These are phyloP conservation scores for Cladosporium sp. DNA, from an alignment of 2,329 filamentous ascomycete species.

Conservation along the genomic window DNA sequence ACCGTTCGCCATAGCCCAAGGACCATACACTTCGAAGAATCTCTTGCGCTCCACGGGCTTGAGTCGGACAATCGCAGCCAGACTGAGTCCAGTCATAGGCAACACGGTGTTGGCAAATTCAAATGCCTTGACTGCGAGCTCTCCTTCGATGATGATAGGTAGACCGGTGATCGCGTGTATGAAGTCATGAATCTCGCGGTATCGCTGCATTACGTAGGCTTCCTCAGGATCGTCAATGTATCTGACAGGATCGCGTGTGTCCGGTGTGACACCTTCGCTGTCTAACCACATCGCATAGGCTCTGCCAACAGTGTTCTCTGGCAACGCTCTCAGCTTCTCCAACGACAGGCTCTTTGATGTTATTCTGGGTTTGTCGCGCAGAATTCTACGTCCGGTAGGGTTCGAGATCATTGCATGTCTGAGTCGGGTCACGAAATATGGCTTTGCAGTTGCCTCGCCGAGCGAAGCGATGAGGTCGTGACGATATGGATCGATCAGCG, in stretches of 20 bases:
- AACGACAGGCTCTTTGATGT: conserved; percentile 69
- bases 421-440: conserved; percentile 90
- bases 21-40: conserved; percentile 73
- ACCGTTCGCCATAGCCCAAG: conserved; percentile 88
- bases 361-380: conserved; percentile 84
- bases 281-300: conserved; percentile 91
- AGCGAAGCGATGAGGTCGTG: conserved; percentile 89
- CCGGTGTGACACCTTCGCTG: conserved; percentile 85
- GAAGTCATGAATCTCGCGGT: conserved; percentile 96
- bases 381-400: conserved; percentile 81
- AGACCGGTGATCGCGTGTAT: conserved; percentile 92
- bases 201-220: conserved; percentile 97
- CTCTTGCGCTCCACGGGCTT: conserved; percentile 60
- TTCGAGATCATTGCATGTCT: conserved; percentile 84
- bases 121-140: conserved; percentile 95
- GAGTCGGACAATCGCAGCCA: conserved; percentile 65
- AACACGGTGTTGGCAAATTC: conserved; percentile 93
- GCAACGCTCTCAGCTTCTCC: conserved; percentile 65
- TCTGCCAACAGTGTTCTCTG: conserved; percentile 69
- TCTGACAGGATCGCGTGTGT: conserved; percentile 75
- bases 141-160: conserved; percentile 88
- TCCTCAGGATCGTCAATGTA: conserved; percentile 95
- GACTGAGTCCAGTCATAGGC: conserved; percentile 88
- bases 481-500: conserved; percentile 70
- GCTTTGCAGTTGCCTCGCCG: conserved; percentile 91